Conservation (phyloP, 192 early-diverging fungal genomes). For the Coemansia sp. region DNA sequence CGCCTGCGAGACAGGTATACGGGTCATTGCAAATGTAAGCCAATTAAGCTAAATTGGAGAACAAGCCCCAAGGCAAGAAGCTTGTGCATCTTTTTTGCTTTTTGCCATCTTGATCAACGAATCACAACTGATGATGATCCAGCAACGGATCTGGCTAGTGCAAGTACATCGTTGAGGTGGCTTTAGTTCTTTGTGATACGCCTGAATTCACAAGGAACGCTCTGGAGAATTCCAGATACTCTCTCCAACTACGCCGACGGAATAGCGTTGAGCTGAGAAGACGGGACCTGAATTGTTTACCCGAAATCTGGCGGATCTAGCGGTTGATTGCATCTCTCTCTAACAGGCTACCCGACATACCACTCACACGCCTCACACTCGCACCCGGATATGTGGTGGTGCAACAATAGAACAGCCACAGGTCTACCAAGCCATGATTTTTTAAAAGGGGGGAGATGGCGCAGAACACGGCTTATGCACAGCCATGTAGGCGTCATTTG, state of each 20-base stretch:
- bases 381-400: background rate
- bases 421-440: background rate
- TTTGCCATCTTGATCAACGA: background rate
- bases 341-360: conserved; percentile 6
- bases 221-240: background rate
- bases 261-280: background rate
- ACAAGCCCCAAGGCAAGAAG: background rate
- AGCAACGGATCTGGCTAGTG: background rate
- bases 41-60: background rate
- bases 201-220: background rate
- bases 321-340: background rate
- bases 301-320: background rate
- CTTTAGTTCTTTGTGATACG: background rate
- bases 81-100: background rate
- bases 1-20: conserved; percentile 39
- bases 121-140: background rate
- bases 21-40: conserved; percentile 21
- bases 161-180: background rate
- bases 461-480: conserved; percentile 3
- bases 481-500: conserved; percentile 14
- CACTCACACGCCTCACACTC: background rate
- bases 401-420: conserved; percentile 4
- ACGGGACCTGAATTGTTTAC: background rate
- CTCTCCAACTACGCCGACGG: background rate
- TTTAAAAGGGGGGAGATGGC: background rate